phyloP scores from a whole-genome alignment of 2,329 filamentous ascomycete species.

The Rhynchosporium graminicola region DNA sequence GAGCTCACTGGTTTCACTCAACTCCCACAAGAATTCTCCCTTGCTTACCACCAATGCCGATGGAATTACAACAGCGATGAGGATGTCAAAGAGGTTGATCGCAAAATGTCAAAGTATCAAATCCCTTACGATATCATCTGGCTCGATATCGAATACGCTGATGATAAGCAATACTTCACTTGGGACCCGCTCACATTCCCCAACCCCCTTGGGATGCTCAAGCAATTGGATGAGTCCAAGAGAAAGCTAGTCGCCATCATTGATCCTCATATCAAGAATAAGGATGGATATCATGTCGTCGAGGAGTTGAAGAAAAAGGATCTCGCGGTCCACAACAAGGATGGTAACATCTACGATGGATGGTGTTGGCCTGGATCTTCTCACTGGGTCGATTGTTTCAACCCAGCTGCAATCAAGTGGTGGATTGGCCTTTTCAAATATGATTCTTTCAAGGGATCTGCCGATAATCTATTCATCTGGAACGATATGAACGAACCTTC shows the following conservation, averaged over 20 bases:
- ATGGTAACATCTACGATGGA: constrained; percentile 84
- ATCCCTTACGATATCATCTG: constrained; percentile 99
- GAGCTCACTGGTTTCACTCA: constrained; percentile 91
- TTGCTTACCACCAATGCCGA: constrained; percentile 95
- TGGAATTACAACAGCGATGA: constrained; percentile 99
- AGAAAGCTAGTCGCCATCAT: constrained; percentile 93
- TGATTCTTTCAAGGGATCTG: constrained; percentile 80
- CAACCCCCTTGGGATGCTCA: constrained; percentile 82
- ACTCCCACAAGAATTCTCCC: constrained; percentile 86
- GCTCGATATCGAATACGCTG: constrained; percentile 97
- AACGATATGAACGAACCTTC: constrained; percentile 99
- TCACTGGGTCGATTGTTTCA: constrained; percentile 95
- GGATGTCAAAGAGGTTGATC: constrained; percentile 94
- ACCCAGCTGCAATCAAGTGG: constrained; percentile 87
- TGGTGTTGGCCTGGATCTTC: constrained; percentile 99
- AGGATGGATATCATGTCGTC: constrained; percentile 72
- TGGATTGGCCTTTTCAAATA: constrained; percentile 90
- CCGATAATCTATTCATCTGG: constrained; percentile 90
- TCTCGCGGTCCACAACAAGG: constrained; percentile 86
- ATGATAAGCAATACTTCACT: constrained; percentile 97
- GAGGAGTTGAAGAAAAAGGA: constrained; percentile 83
- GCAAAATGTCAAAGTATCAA: constrained; percentile 91
- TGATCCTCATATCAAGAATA: constrained; percentile 97
- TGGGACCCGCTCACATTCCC: constrained; percentile 90
- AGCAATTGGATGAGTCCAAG: constrained; percentile 81